Evolutionary conservation across 148 eudicot genomes (phyloP).

Genomic region (Drosera capensis): DNA sequence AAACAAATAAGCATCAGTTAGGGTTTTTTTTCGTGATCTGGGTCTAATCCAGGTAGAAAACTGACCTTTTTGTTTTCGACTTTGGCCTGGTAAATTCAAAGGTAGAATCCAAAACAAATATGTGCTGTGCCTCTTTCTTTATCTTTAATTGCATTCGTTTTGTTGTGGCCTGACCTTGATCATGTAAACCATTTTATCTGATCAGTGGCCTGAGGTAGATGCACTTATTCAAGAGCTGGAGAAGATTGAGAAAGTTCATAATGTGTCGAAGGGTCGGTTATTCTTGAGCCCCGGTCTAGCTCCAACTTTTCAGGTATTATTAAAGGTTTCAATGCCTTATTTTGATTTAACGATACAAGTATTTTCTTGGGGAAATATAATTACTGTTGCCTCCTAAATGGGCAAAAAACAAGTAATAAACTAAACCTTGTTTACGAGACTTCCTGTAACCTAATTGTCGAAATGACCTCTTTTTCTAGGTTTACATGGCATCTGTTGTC

Average conservation of each 20-base stretch:
- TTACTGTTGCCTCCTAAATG: background rate
- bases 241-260: slow-evolving; percentile 52
- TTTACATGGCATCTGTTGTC: slow-evolving; percentile 85
- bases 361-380: background rate
- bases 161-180: background rate
- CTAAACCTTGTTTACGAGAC: background rate
- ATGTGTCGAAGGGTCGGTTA: slow-evolving; percentile 69
- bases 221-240: slow-evolving; percentile 61
- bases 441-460: background rate
- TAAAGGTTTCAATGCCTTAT: background rate
- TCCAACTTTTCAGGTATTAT: slow-evolving; percentile 86
- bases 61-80: too few relatives aligned
- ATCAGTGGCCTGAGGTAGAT: slow-evolving; percentile 87
- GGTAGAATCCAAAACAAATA: too few relatives aligned
- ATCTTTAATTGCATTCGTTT: slow-evolving; percentile 2
- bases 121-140: background rate
- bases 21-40: too few relatives aligned
- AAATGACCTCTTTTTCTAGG: slow-evolving; percentile 22
- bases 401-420: background rate
- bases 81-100: too few relatives aligned
- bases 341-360: background rate
- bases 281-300: slow-evolving; percentile 96
- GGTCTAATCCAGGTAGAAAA: too few relatives aligned
- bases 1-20: too few relatives aligned
- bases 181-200: background rate